Percentiles rank a stretch among this genome's conserved stretches.
These are phyloP conservation scores for Stagonosporopsis vannaccii DNA, from an alignment of 2,329 filamentous ascomycete species.

Conservation along the genomic window DNA sequence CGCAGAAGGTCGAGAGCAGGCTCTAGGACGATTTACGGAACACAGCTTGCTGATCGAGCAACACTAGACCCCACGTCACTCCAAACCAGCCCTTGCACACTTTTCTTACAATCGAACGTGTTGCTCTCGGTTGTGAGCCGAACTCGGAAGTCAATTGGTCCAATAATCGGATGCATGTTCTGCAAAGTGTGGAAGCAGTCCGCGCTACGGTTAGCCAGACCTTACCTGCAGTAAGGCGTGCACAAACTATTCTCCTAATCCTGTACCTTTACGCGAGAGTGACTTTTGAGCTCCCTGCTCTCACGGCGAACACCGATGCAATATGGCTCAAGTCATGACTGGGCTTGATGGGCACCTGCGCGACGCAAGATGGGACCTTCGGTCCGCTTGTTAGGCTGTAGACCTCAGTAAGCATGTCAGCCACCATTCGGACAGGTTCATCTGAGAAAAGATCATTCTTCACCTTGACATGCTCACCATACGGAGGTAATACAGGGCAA, in stretches of 20 bases:
- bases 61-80: background rate
- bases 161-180: background rate
- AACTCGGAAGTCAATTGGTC: constrained; percentile 6
- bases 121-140: constrained; percentile 9
- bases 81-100: background rate
- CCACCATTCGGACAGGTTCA: background rate
- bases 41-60: background rate
- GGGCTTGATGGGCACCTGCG: background rate
- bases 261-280: background rate
- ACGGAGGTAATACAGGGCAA: background rate
- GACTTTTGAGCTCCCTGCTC: background rate
- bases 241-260: background rate
- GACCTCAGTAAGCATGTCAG: background rate
- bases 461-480: background rate
- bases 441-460: background rate
- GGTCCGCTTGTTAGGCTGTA: background rate
- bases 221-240: constrained; percentile 1
- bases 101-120: background rate
- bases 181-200: background rate
- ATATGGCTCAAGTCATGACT: background rate
- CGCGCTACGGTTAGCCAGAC: constrained; percentile 8
- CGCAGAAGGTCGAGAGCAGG: background rate
- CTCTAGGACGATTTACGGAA: too few species aligned
- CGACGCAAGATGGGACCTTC: too few species aligned
- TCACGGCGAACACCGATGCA: background rate